phyloP scores from a whole-genome alignment of 352 stramenopile genomes.

The Phytophthora syringae region DNA sequence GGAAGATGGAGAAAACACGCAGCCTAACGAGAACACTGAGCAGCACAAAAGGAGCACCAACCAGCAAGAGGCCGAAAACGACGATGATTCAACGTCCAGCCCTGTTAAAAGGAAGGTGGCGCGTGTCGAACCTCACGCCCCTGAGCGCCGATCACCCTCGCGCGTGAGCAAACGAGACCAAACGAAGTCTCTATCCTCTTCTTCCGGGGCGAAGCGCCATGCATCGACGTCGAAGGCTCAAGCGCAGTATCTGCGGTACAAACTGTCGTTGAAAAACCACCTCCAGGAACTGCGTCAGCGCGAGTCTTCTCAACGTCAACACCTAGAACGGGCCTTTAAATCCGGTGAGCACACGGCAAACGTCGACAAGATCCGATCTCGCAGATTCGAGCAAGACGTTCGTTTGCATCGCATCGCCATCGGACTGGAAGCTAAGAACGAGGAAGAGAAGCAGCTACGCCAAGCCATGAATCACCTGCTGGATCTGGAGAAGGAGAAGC shows the following conservation, averaged over 20 bases:
- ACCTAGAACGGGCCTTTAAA: constrained; percentile 69
- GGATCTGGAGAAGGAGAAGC: constrained; percentile 67
- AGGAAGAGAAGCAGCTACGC: constrained; percentile 74
- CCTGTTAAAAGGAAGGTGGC: constrained; percentile 47
- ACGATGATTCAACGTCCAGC: constrained; percentile 24
- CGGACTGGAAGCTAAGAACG: constrained; percentile 61
- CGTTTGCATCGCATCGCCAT: constrained; percentile 70
- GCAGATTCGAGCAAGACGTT: constrained; percentile 72
- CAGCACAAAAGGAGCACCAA: constrained; percentile 26
- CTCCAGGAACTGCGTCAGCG: constrained; percentile 68
- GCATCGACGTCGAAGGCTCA: constrained; percentile 43
- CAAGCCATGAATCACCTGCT: constrained; percentile 72
- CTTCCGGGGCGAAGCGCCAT: constrained; percentile 29
- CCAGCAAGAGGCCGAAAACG: constrained; percentile 38
- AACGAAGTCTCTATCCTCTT: constrained; percentile 44
- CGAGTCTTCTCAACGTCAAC: constrained; percentile 63
- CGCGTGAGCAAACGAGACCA: constrained; percentile 2
- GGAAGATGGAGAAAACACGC: constrained; percentile 9
- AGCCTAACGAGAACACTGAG: constrained; percentile 13
- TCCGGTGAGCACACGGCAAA: constrained; percentile 67
- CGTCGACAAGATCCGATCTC: constrained; percentile 74
- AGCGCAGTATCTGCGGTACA: constrained; percentile 72
- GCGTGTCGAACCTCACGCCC: constrained; percentile 23
- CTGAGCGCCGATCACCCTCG: constrained; percentile 11
- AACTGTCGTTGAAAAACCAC: constrained; percentile 70